Evolutionary conservation across 1,284 basidiomycete genomes (phyloP).

Genomic region (Phylloporus sp.): DNA sequence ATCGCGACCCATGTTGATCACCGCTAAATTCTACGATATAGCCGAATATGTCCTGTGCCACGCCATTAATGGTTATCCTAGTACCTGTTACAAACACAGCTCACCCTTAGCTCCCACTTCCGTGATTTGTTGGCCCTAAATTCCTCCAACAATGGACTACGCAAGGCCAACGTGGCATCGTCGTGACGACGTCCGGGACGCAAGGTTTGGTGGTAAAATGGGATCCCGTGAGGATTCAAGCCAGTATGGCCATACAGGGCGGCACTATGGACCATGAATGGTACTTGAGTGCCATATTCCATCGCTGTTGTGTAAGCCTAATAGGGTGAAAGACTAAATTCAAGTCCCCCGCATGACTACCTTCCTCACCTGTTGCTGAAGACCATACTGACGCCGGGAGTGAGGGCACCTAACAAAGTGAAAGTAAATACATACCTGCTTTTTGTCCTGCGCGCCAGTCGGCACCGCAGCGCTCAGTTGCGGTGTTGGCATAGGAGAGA

Average conservation of each 20-base stretch:
- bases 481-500: slow-evolving; percentile 57
- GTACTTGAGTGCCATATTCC: slow-evolving; percentile 55
- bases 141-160: slow-evolving; percentile 81
- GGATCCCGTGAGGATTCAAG: slow-evolving; percentile 36
- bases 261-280: slow-evolving; percentile 49
- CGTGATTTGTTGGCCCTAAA: slow-evolving; percentile 82
- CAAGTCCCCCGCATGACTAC: slow-evolving; percentile 40
- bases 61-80: slow-evolving; percentile 9
- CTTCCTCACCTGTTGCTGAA: slow-evolving; percentile 51
- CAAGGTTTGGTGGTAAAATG: slow-evolving; percentile 45
- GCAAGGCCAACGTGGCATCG: slow-evolving; percentile 44
- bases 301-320: slow-evolving; percentile 46
- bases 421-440: slow-evolving; percentile 51
- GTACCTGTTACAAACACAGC: slow-evolving; percentile 22
- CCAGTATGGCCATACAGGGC: slow-evolving; percentile 45
- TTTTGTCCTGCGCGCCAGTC: slow-evolving; percentile 56
- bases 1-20: slow-evolving; percentile 93
- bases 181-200: slow-evolving; percentile 48
- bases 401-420: slow-evolving; percentile 9
- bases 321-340: slow-evolving; percentile 48
- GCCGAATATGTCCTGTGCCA: slow-evolving; percentile 78
- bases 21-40: slow-evolving; percentile 91
- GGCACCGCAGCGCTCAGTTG: slow-evolving; percentile 48
- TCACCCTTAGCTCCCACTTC: slow-evolving; percentile 82
- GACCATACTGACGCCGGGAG: slow-evolving; percentile 45